These are phyloP conservation scores for Puccinellia tenuiflora DNA, from an alignment of 176 grass and related monocot species.

Conservation along the genomic window DNA sequence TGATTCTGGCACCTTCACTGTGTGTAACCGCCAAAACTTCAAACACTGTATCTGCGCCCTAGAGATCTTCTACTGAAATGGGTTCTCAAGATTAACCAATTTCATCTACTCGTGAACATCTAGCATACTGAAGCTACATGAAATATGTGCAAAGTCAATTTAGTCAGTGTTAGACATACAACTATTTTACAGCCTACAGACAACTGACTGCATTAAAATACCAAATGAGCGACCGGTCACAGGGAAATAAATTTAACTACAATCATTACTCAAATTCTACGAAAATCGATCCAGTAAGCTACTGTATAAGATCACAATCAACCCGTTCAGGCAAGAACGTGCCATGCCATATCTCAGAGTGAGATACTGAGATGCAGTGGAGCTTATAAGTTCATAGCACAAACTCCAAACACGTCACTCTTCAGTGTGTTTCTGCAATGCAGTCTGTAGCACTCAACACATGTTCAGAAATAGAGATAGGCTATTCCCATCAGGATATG, in stretches of 20 bases:
- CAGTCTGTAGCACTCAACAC: background rate
- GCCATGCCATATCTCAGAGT: slow-evolving; percentile 1
- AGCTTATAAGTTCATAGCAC: background rate
- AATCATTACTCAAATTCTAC: background rate
- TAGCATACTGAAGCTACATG: too few relatives aligned
- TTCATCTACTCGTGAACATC: too few relatives aligned
- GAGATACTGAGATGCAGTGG: background rate
- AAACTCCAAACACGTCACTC: background rate
- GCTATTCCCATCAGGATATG: background rate
- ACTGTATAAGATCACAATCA: background rate
- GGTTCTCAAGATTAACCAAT: too few relatives aligned
- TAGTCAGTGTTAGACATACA: background rate
- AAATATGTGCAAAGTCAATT: too few relatives aligned
- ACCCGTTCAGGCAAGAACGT: slow-evolving; percentile 34
- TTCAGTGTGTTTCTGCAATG: background rate
- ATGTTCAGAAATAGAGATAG: background rate
- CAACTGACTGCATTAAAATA: background rate
- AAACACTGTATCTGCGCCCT: too few relatives aligned
- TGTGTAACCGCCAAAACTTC: too few relatives aligned
- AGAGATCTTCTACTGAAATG: too few relatives aligned
- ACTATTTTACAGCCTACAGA: background rate
- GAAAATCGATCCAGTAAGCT: background rate
- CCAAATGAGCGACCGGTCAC: background rate
- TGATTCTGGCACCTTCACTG: too few relatives aligned
- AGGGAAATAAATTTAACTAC: background rate